Conservation (phyloP, 2,329 filamentous ascomycete genomes). For the Teratosphaeria viscida region DNA sequence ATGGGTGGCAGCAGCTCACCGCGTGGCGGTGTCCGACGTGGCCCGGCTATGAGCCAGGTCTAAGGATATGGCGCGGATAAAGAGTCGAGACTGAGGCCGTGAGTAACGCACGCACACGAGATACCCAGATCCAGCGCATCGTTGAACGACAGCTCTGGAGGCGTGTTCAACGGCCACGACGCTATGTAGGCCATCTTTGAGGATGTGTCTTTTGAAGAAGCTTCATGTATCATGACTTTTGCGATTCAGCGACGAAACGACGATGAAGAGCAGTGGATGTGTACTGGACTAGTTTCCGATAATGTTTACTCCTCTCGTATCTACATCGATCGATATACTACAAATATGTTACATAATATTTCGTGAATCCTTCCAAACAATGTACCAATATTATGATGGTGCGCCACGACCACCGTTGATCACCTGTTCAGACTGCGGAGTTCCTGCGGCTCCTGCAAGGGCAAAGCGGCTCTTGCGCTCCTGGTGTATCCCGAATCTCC, state of each 20-base stretch:
- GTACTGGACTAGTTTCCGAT: not conserved
- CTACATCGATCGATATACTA: not conserved
- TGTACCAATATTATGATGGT: no score
- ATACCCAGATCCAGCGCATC: not conserved
- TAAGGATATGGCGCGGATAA: slow-evolving; percentile 22
- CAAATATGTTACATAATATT: not conserved
- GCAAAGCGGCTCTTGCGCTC: not conserved
- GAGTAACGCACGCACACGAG: not conserved
- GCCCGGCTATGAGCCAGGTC: slow-evolving; percentile 47
- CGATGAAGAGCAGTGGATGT: not conserved
- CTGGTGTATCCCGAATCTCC: not conserved
- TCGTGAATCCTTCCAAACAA: no score
- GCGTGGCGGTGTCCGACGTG: slow-evolving; percentile 32
- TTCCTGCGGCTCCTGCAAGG: not conserved
- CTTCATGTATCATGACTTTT: not conserved
- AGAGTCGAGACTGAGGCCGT: not conserved
- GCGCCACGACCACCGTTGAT: no score
- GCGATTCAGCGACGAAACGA: slow-evolving; percentile 2
- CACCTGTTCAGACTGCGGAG: no score
- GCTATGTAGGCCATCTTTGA: not conserved
- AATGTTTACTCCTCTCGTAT: not conserved
- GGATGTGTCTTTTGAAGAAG: not conserved
- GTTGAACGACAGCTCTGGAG: not conserved
- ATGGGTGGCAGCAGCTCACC: slow-evolving; percentile 40
- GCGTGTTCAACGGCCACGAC: slow-evolving; percentile 1